These are phyloP conservation scores for Boletus vermiculosoides DNA, from an alignment of 768 basidiomycete genomes.

Conservation along the genomic window DNA sequence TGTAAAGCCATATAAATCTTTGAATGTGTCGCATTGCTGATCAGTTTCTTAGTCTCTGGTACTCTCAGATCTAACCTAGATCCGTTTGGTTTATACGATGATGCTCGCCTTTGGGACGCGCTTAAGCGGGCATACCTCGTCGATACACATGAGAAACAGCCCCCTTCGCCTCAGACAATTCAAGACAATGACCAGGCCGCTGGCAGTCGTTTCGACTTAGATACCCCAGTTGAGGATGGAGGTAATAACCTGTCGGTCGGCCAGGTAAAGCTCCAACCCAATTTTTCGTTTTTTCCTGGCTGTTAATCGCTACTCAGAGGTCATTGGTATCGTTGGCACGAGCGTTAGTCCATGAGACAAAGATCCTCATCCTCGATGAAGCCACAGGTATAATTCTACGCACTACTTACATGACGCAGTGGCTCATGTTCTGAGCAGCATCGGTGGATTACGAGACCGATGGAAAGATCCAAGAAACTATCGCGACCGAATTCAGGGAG, in stretches of 20 bases:
- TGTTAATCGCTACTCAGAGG: slow-evolving; percentile 51
- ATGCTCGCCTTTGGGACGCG: slow-evolving; percentile 84
- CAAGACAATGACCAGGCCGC: slow-evolving; percentile 40
- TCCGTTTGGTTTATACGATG: slow-evolving; percentile 80
- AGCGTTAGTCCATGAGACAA: slow-evolving; percentile 83
- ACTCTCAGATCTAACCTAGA: slow-evolving; percentile 86
- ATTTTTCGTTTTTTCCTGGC: background rate
- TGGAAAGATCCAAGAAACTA: slow-evolving; percentile 87
- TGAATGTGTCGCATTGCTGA: slow-evolving; percentile 13
- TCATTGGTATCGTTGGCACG: slow-evolving; percentile 85
- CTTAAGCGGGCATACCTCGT: slow-evolving; percentile 82
- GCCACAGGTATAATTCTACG: slow-evolving; percentile 57
- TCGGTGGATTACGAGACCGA: slow-evolving; percentile 91
- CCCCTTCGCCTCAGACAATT: slow-evolving; percentile 32
- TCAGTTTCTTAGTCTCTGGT: slow-evolving; percentile 54
- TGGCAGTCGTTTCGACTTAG: slow-evolving; percentile 68
- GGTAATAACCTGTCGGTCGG: slow-evolving; percentile 83
- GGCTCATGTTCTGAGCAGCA: slow-evolving; percentile 38
- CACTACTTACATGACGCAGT: background rate
- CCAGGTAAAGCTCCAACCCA: slow-evolving; percentile 10
- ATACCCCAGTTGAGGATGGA: slow-evolving; percentile 82
- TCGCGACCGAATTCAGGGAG: slow-evolving; percentile 78
- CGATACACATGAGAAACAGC: slow-evolving; percentile 41
- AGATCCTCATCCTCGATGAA: slow-evolving; percentile 86
- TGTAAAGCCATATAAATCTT: slow-evolving; percentile 27